phyloP scores from a whole-genome alignment of 148 eudicot genomes.

The Polygonum maritimum region DNA sequence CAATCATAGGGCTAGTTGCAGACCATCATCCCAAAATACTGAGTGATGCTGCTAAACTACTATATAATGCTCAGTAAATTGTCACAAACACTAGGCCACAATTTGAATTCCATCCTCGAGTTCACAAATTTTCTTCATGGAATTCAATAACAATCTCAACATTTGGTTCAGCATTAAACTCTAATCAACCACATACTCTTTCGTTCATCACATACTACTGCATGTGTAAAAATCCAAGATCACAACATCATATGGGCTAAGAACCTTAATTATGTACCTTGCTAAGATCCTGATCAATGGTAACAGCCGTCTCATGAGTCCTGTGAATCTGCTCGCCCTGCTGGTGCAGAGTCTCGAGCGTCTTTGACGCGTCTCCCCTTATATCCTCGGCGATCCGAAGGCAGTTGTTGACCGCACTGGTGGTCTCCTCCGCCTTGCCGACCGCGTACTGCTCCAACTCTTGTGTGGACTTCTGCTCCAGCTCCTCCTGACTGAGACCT shows the following conservation, averaged over 20 bases:
- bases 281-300: slow-evolving; percentile 69
- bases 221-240: not conserved
- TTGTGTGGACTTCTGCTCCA: slow-evolving; percentile 66
- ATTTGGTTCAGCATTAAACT: too few relatives aligned
- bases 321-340: slow-evolving; percentile 92
- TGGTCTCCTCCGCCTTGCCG: slow-evolving; percentile 61
- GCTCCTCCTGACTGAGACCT: slow-evolving; percentile 24
- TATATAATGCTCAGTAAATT: too few relatives aligned
- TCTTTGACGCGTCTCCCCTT: slow-evolving; percentile 58
- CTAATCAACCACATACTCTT: not conserved
- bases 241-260: not conserved
- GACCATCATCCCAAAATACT: too few relatives aligned
- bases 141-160: not conserved
- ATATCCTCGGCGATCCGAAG: slow-evolving; percentile 82
- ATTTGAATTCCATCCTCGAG: too few relatives aligned
- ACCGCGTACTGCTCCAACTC: slow-evolving; percentile 81
- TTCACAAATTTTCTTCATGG: not conserved
- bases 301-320: slow-evolving; percentile 66
- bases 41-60: too few relatives aligned
- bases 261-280: slow-evolving; percentile 39
- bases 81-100: too few relatives aligned
- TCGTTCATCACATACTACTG: not conserved
- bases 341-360: slow-evolving; percentile 82
- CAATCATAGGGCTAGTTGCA: too few relatives aligned
- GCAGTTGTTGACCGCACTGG: slow-evolving; percentile 66